Percentiles rank a stretch among this genome's conserved stretches.
These are phyloP conservation scores for Malus sylvestris DNA, from an alignment of 306 rosid species.

Conservation along the genomic window DNA sequence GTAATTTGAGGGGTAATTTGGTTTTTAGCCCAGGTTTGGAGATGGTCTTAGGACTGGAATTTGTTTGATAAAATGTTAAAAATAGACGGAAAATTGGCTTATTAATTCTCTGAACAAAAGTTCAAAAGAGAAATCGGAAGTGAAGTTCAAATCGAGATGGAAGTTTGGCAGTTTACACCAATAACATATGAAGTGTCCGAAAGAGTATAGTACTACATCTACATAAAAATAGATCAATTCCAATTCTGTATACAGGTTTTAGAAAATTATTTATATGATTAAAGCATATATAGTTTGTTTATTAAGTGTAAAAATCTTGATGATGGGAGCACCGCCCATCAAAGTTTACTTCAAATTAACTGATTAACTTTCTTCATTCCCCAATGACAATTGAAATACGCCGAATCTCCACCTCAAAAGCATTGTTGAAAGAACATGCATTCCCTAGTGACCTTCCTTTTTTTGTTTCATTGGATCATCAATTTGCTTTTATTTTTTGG, in stretches of 20 bases:
- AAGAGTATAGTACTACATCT: no score
- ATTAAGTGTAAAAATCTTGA: background rate
- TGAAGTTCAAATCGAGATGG: background rate
- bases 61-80: background rate
- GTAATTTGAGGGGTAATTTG: no score
- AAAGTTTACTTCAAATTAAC: background rate
- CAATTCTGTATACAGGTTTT: background rate
- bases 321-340: background rate
- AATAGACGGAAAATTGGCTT: no score
- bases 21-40: no score
- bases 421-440: slow-evolving; percentile 34
- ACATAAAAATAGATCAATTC: background rate
- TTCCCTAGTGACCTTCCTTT: no score
- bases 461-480: slow-evolving; percentile 22
- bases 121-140: background rate
- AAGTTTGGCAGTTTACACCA: background rate
- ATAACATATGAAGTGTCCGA: no score
- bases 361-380: slow-evolving; percentile 7
- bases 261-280: background rate
- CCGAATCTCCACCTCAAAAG: slow-evolving; percentile 54
- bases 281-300: background rate
- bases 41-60: no score
- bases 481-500: slow-evolving; percentile 31
- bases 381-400: slow-evolving; percentile 38
- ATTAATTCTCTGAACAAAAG: background rate